Percentiles rank a stretch among this genome's conserved stretches.
Evolutionary conservation across 2,329 filamentous ascomycete genomes (phyloP).

Genomic region (Emmonsia crescens): DNA sequence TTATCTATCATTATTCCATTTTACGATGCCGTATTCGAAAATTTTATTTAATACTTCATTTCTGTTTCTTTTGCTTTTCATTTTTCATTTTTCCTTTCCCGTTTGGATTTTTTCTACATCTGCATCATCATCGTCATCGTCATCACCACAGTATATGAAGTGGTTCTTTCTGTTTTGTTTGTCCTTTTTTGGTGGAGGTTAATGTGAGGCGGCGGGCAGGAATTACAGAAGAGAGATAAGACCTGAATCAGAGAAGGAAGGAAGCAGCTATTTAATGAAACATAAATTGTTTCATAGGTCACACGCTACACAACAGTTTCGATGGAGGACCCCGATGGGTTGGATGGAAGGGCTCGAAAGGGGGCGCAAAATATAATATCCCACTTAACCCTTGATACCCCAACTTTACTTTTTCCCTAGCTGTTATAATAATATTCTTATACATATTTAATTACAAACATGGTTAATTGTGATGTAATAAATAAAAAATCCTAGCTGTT

Average conservation of each 20-base stretch:
- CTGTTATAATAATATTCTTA: not conserved
- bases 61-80: not conserved
- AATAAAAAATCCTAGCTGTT: not conserved
- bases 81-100: not conserved
- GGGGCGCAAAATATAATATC: not conserved
- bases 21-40: conserved; percentile 3
- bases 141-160: not conserved
- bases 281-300: not conserved
- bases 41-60: conserved; percentile 2
- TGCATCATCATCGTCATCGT: not conserved
- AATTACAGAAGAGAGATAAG: not conserved
- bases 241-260: not conserved
- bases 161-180: not conserved
- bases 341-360: not conserved
- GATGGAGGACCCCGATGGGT: no score
- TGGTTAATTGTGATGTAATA: not conserved
- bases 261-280: not conserved
- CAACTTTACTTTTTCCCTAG: not conserved
- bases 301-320: not conserved
- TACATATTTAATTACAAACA: not conserved
- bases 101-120: not conserved
- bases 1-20: not conserved
- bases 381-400: not conserved
- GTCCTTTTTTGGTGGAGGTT: not conserved
- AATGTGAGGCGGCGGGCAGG: not conserved